Conservation (phyloP, 2,329 filamentous ascomycete genomes). For the Xylariaceae sp. region DNA sequence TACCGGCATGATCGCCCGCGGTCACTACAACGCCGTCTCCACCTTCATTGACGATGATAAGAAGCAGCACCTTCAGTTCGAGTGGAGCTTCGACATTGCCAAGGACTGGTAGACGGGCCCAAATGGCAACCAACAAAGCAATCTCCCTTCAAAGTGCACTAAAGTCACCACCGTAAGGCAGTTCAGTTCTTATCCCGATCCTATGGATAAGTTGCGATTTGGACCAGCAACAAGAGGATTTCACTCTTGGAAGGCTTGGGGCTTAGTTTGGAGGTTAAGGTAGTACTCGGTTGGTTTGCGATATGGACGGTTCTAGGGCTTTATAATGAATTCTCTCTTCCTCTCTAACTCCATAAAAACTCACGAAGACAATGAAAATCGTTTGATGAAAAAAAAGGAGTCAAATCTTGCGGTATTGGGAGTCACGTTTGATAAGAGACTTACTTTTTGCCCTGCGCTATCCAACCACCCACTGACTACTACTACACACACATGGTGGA, state of each 20-base stretch:
- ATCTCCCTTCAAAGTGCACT: neutral
- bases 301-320: no score
- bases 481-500: no score
- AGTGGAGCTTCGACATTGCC: constrained; percentile 93
- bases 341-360: neutral
- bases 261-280: no score
- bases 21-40: constrained; percentile 82
- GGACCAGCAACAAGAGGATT: neutral
- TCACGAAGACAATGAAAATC: neutral
- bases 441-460: no score
- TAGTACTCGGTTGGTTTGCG: no score
- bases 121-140: neutral
- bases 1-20: constrained; percentile 81
- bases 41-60: constrained; percentile 96
- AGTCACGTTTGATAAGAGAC: no score
- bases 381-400: no score
- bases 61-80: constrained; percentile 81
- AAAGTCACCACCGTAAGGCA: neutral
- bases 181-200: neutral
- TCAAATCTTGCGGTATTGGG: no score
- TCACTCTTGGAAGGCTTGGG: neutral
- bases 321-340: no score
- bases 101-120: constrained; percentile 73
- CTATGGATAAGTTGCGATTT: neutral
- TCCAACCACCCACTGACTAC: no score